Conservation (phyloP, 441 rosid species). For the Adansonia gregorii region DNA sequence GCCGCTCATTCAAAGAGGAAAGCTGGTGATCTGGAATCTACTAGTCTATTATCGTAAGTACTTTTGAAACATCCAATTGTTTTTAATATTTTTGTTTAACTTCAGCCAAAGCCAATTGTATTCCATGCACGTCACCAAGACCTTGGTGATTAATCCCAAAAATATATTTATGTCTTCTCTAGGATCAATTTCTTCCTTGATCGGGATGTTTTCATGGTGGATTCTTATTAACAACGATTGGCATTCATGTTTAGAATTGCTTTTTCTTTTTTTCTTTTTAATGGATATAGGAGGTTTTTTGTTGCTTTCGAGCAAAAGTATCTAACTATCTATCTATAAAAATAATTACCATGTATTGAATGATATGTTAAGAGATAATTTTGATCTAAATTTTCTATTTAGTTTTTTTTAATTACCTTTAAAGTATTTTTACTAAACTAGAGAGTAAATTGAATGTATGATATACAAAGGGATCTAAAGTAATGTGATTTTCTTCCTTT, state of each 20-base stretch:
- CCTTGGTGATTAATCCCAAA: background rate
- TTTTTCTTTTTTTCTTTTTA: too few relatives aligned
- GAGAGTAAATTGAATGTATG: background rate
- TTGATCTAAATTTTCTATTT: background rate
- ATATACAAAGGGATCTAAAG: background rate
- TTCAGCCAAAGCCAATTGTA: background rate
- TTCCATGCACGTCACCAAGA: background rate
- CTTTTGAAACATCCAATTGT: background rate
- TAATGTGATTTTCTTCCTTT: background rate
- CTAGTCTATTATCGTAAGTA: slow-evolving; percentile 38
- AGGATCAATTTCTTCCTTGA: slow-evolving; percentile 13
- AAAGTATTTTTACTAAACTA: background rate
- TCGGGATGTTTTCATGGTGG: background rate
- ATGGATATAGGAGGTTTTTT: too few relatives aligned
- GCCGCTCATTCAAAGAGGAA: slow-evolving; percentile 48
- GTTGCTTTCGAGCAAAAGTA: too few relatives aligned
- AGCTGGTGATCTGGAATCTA: slow-evolving; percentile 50
- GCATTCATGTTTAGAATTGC: background rate
- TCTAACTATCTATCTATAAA: too few relatives aligned
- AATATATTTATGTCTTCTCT: background rate
- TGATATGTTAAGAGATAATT: background rate
- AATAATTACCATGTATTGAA: background rate
- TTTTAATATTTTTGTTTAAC: background rate
- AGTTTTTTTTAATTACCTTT: background rate
- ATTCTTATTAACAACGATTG: background rate